Evolutionary conservation across 306 rosid species (phyloP), one percentile per base, ranked within the genome.

Genomic region (Neltuma alba): DNA sequence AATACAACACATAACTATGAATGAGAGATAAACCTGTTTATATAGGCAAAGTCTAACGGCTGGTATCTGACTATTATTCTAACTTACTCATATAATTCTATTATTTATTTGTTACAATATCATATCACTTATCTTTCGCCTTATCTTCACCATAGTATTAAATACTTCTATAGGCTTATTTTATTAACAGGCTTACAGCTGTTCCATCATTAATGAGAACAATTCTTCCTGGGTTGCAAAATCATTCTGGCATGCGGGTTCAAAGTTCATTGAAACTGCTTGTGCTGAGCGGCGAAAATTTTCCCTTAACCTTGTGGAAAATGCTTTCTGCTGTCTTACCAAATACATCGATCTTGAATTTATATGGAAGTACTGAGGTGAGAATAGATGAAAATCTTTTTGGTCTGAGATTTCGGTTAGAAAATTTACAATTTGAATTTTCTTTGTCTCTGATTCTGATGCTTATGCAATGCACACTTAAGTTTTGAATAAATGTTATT

Each of bases 281-380:
- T 70, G 90, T 94, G 69, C 90, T 94, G 20, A 94, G 98, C 47
- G 98, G 97, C 28, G 98, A 94, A 89, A 77, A 70, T 81, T 82
- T 94, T 60, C 86, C 97, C 45, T 74, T 92, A 58, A 45, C 85
- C 62, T 81, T 94, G 71, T 94, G 97, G 97, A 76, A 86, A 78
- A 80, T 57, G 57, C 88, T 94, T 40, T 80, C 87, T 76, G 79
- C 88, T 84, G 48, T 81, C 69, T 88, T 92, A 72, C 97, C 97
- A 23, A 86, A 87, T 77, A 92, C 97, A 75, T 61, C 89, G 65
- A 86, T 94, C 86, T 87, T 94, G 87, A 94, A 94, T 82, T 76
- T 94, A 79, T 94, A 92, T 57, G 98, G 98, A 75, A 91, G 97
- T 84, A 91, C 98, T 1, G 97, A 94, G 98, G 97, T 92, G 38